Evolutionary conservation across 768 basidiomycete genomes (phyloP).

Genomic region (Hypholoma sublateritium): DNA sequence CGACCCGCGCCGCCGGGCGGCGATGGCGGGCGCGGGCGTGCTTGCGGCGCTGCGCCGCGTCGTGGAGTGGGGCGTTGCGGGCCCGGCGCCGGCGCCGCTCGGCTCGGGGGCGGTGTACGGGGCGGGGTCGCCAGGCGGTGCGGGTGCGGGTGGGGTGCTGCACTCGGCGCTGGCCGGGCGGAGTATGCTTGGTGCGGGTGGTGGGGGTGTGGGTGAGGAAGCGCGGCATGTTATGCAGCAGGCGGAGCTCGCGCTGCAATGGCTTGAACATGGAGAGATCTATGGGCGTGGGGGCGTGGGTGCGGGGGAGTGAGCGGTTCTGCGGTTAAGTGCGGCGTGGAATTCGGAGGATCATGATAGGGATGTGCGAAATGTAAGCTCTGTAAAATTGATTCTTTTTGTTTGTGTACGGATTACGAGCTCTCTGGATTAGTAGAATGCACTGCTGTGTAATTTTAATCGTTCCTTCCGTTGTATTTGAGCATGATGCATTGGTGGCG

Average conservation of each 20-base stretch:
- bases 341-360: too few species aligned
- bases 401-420: too few species aligned
- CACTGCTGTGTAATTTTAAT: too few species aligned
- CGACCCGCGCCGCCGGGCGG: constrained; percentile 33
- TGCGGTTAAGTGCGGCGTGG: too few species aligned
- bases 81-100: constrained; percentile 17
- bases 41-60: constrained; percentile 39
- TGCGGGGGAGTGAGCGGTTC: too few species aligned
- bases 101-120: not conserved
- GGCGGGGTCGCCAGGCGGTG: not conserved
- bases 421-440: too few species aligned
- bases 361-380: too few species aligned
- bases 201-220: constrained; percentile 39
- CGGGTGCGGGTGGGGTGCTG: constrained; percentile 12
- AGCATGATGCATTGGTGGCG: too few species aligned
- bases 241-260: constrained; percentile 57
- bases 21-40: constrained; percentile 41
- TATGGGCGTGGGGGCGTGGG: constrained; percentile 13
- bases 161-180: constrained; percentile 9
- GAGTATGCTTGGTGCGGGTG: not conserved
- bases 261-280: constrained; percentile 40
- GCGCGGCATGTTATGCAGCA: constrained; percentile 60
- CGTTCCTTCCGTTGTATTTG: too few species aligned
- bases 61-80: constrained; percentile 34
- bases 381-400: too few species aligned